Evolutionary conservation across 2,329 filamentous ascomycete species (phyloP), one percentile per base, ranked within the genome.

Genomic region (Aciculosporium take): DNA sequence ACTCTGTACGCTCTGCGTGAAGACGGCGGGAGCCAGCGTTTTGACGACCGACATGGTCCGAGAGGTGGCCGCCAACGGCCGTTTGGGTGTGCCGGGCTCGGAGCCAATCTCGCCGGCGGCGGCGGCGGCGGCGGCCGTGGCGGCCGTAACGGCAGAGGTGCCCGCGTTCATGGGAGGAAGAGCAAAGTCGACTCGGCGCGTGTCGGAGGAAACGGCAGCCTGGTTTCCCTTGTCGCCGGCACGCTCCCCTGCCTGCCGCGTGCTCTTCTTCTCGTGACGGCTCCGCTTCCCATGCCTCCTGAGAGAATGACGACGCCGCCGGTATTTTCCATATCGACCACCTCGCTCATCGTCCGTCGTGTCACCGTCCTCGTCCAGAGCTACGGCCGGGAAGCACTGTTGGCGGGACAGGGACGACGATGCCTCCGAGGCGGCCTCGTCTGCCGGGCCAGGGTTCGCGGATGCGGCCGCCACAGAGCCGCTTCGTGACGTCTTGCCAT

Each of bases 11-110:
- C 62, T 60, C 2, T 60, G 54, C 5, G 65, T 66, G 50, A 88
- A 87, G 43, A 87, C 81, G 9, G 77, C 76, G 38, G 82, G 81
- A 0, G 82, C 76, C 4, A 88, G 66, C 36, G 77, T 75, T 53
- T 78, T 83, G 40, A 82, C 68, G 4, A 18, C 40, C 1, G 74
- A 79, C 37, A 84, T 65, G 37, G 66, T 68, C 35, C 77, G 74
- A 12, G 81, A 55, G 6, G 33, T 37, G 45, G 67, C 68, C 53
- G 67, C 68, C 54, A 81, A 75, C 1, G 72, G 66, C 38, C 67
- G 64, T 37, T 36, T 49, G 5, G 46, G 33, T 24, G 48, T 33
- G 39, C 45, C 48, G 30, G 46, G 25, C 15, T 57, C 56, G 0
- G 49, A 43, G 4, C 53, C 45, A 23, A 44, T 48, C 7, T 40